Evolutionary conservation across 2,329 filamentous ascomycete species (phyloP).

Genomic region (Apiospora saccharicola): DNA sequence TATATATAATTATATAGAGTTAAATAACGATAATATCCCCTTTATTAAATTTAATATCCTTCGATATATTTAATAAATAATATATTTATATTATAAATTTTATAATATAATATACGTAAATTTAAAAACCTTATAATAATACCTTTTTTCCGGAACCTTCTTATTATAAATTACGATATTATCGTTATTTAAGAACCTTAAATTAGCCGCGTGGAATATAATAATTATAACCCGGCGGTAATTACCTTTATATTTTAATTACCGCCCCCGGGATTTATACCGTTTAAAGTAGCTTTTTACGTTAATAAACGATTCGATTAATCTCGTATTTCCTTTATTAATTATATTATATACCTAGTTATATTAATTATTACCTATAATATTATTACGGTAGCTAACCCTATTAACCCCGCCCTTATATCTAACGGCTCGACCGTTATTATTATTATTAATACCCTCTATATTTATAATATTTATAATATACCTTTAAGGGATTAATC

Average conservation of each 20-base stretch:
- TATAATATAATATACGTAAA: conserved; percentile 6
- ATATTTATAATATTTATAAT: conserved; percentile 15
- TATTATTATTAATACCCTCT: background rate
- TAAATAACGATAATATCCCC: no score
- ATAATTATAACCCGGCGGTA: no score
- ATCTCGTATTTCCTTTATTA: background rate
- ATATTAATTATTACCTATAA: background rate
- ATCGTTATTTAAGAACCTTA: no score
- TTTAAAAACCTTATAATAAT: no score
- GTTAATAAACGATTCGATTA: background rate
- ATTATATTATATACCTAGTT: background rate
- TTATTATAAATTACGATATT: no score
- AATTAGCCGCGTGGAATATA: no score
- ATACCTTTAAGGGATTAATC: background rate
- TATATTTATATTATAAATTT: background rate
- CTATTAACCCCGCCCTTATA: no score
- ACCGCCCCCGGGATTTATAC: no score
- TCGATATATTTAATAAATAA: no score
- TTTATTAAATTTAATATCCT: no score
- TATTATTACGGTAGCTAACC: background rate
- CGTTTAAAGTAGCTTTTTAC: background rate
- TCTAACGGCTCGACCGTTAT: background rate
- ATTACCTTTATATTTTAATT: background rate
- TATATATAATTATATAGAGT: no score
- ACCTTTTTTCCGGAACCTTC: no score